Conservation (phyloP, 2,329 filamentous ascomycete genomes). For the Claviceps paspali region DNA sequence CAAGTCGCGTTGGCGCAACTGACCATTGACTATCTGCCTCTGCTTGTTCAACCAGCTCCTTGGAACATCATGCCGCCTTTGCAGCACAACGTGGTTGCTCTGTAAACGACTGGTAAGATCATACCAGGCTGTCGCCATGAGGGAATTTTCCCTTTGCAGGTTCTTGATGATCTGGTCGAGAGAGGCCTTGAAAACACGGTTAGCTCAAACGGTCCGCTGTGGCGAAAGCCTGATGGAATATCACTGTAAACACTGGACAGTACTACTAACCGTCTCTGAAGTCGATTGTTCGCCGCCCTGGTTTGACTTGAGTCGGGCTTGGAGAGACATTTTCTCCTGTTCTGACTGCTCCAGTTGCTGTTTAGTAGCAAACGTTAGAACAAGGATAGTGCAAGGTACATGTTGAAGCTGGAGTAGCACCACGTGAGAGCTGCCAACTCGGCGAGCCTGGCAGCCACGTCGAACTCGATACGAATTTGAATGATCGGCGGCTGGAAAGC, state of each 20-base stretch:
- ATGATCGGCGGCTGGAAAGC: no score
- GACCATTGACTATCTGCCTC: conserved; percentile 53
- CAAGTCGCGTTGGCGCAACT: conserved; percentile 27
- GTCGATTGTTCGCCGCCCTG: conserved; percentile 33
- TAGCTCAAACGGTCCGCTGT: neutral
- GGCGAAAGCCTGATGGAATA: neutral
- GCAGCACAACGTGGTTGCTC: conserved; percentile 68
- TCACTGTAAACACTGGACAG: neutral
- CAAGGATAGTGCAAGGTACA: neutral
- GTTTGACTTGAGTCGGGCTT: conserved; percentile 37
- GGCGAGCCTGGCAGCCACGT: neutral
- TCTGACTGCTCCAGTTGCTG: conserved; percentile 46
- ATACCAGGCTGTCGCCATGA: conserved; percentile 78
- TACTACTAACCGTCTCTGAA: conserved; percentile 38
- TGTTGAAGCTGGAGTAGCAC: neutral
- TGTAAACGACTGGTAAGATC: conserved; percentile 65
- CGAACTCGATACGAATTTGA: neutral
- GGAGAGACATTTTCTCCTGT: conserved; percentile 39
- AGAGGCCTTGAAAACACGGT: conserved; percentile 25
- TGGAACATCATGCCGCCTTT: conserved; percentile 57
- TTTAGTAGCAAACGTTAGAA: conserved; percentile 1
- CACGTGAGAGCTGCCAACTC: neutral
- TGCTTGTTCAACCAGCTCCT: conserved; percentile 79
- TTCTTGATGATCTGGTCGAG: conserved; percentile 46
- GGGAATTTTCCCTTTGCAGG: conserved; percentile 59